Evolutionary conservation across 768 basidiomycete genomes (phyloP).

Genomic region (Trametes cubensis): DNA sequence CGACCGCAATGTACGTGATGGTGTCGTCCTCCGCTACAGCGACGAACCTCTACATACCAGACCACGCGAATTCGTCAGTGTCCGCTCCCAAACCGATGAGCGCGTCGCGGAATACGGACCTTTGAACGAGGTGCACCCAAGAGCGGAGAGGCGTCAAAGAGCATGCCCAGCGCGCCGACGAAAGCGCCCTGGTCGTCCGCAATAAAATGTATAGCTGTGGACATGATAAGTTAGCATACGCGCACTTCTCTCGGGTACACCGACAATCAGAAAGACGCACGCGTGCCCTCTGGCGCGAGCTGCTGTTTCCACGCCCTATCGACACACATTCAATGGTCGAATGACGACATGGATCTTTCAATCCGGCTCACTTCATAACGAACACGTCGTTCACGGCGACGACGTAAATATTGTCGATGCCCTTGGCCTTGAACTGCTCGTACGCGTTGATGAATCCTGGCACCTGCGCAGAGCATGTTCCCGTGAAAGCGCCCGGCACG

Average conservation of each 20-base stretch:
- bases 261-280: conserved; percentile 39
- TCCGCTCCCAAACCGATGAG: too few species aligned
- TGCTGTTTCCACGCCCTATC: conserved; percentile 68
- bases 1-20: conserved; percentile 59
- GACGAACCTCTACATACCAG: conserved; percentile 56
- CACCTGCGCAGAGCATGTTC: conserved; percentile 67
- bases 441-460: conserved; percentile 64
- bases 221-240: too few species aligned
- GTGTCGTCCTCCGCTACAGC: conserved; percentile 69
- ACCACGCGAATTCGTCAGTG: background rate
- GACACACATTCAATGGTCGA: background rate
- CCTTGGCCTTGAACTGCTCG: conserved; percentile 75
- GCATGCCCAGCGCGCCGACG: conserved; percentile 43
- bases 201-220: conserved; percentile 41
- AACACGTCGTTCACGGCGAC: conserved; percentile 81
- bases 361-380: conserved; percentile 47
- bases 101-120: conserved; percentile 23
- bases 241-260: too few species aligned
- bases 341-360: too few species aligned
- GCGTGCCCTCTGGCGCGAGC: conserved; percentile 57
- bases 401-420: conserved; percentile 69
- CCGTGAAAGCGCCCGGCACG: conserved; percentile 79
- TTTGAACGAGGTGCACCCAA: conserved; percentile 71
- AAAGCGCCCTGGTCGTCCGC: conserved; percentile 61
- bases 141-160: conserved; percentile 51